Evolutionary conservation across 495 filamentous ascomycete species (phyloP).

Genomic region (Hypoxylon trugodes): DNA sequence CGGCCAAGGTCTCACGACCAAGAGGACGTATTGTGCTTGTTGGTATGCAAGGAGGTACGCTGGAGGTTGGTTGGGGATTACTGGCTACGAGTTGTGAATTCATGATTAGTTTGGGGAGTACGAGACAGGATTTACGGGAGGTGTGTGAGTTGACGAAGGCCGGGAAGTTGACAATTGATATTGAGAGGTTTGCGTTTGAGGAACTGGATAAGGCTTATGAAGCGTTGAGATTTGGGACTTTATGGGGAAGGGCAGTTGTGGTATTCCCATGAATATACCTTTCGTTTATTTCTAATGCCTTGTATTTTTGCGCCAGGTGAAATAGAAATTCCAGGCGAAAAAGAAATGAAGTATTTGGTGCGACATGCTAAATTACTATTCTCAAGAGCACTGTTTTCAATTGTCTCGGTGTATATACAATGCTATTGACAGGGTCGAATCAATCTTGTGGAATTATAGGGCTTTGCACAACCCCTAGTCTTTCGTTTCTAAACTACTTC

Average conservation of each 20-base stretch:
- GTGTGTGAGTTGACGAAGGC: conserved; percentile 15
- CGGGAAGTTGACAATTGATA: conserved; percentile 18
- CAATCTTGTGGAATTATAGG: too few relatives aligned
- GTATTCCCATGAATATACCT: conserved; percentile 17
- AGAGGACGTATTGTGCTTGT: conserved; percentile 21
- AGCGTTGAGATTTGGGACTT: conserved; percentile 8
- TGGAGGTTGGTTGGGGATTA: conserved; percentile 21
- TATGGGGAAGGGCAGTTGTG: conserved; percentile 18
- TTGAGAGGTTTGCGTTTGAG: conserved; percentile 13
- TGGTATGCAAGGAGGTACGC: conserved; percentile 17
- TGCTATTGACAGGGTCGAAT: too few relatives aligned
- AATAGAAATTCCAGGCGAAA: too few relatives aligned
- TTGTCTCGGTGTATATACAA: too few relatives aligned
- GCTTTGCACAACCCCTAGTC: not conserved
- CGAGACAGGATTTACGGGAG: conserved; percentile 21
- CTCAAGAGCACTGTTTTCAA: too few relatives aligned
- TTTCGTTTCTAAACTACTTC: not conserved
- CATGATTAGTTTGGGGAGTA: conserved; percentile 20
- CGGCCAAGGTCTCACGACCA: conserved; percentile 16
- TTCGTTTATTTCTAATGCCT: not conserved
- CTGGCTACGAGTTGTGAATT: conserved; percentile 25
- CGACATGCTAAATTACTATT: too few relatives aligned
- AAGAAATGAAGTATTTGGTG: too few relatives aligned
- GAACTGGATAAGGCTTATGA: conserved; percentile 15
- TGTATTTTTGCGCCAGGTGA: too few relatives aligned